Evolutionary conservation across 352 stramenopile species (phyloP), one percentile per base, ranked within the genome.

Genomic region (Lagenidium giganteum): DNA sequence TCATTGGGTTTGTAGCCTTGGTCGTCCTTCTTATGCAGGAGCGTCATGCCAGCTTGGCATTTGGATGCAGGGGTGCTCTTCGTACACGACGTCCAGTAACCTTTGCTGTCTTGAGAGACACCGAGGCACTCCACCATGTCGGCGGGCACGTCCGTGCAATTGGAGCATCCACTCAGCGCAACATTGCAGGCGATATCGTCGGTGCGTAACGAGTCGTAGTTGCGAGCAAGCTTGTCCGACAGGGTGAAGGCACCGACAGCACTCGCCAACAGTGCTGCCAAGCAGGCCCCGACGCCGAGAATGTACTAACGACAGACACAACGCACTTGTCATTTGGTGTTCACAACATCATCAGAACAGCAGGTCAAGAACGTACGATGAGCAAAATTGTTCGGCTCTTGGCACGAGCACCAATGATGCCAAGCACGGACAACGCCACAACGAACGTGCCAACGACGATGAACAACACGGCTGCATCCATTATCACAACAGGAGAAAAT

Each of bases 321-420:
- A 21, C 8, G 28, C 20, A 36, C n/a, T n/a, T n/a, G n/a, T n/a
- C n/a, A n/a, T n/a, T n/a, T n/a, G 33, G 30, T 27, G 37, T 24
- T 16, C 18, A 26, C 9, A 54, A 27, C 13, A 47, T 2, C 24
- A 24, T 17, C 12, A 37, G 43, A 8, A 16, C n/a, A 47, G 14
- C 6, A 27, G 26, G 28, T 24, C 9, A 9, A 16, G 12, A 5
- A 64, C 78, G 42, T 82, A 93, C 81, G 33, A 88, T 70, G 6
- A 93, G 64, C 4, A 93, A 64, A 30, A 93, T 47, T 12, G 73
- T 70, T 44, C 81, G 62, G 40, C 74, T 91, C 61, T 91, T 93
- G 50, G 78, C 54, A 20, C 69, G 65, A 2, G 78, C 66, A 22
- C 73, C 78, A 44, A 91, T 67, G 43, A 87, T 59, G 5, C 81